Base-by-base conservation (phyloP, 2,329 filamentous ascomycete species). In the Fusarium beomiforme region DNA sequence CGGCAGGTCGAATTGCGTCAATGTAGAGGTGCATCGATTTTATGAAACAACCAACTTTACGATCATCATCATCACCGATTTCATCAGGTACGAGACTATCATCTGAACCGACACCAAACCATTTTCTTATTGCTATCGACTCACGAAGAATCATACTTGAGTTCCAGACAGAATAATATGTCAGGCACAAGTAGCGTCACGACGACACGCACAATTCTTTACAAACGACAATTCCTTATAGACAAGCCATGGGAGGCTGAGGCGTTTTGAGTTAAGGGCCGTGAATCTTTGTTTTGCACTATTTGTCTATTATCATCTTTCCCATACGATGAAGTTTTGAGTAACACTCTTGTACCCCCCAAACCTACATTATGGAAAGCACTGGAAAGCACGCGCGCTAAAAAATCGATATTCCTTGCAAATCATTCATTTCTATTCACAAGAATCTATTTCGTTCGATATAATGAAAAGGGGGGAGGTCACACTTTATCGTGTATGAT, bases 1-100 rank as follows among this genome's bases (percentile, higher is more conserved):
- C 79, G 4, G 67, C 77, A 23, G 78, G 77, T 50, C 81, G 83
- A 42, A 78, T 83, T 55, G 78, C 84, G 36, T 86, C 84, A 31
- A 79, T 86, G 81, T 86, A 78, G 81, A 70, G 73, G 36, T 54
- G 29, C 47, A 34, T 55, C 41, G 39, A 34, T 33, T 56, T 59
- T 29, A 64, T 49, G 51, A 64, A 55, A 56, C 56, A 33, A 55
- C 59, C 50, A 54, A 64, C 51, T 44, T 55, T 24, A 62, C 59
- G 56, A 68, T 64, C 42, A 55, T 46, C 44, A 54, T 61, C 43
- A 49, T 43, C 36, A 43, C 47, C 29, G 17, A 55, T 47, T 46
- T 46, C 24, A 56, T 26, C 53, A 26, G 50, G 37, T 49, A 53
- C 41, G 46, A 60, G 46, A 54, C 33, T 46, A 57, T 46, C 26